Base-by-base conservation (phyloP, 768 basidiomycete genomes). In the Termitomyces sp. region DNA sequence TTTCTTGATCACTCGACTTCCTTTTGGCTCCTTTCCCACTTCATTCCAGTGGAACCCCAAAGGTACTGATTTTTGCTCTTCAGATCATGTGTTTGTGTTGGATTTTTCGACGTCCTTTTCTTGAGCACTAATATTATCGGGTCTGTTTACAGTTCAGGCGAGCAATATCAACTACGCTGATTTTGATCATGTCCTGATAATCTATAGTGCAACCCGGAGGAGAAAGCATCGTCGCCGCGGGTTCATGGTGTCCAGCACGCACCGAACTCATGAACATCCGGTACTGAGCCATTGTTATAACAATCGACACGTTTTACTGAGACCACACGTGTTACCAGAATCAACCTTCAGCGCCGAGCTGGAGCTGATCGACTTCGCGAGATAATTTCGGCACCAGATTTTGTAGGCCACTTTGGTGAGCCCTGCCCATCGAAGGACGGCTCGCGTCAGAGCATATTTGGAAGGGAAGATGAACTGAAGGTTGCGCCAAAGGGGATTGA, bases 401-500 rank as follows among this genome's bases (percentile, higher is more conserved):
- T 99, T 63, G 87, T 89, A 38, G 69, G 78, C 46, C 74, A 83
- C 60, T 98, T 96, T 62, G 96, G 94, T 0, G 74, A 83, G 52
- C 77, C 92, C 0, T 74, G 71, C 50, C 84, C 83, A 1, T 74
- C 82, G 60, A 75, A 82, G 15, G 78, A 86, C 54, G 87, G 89
- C 17, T 71, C 74, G 54, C 73, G 85, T 50, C 79, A 80, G 65
- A 96, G 79, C 64, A 82, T 99, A 1, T 99, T 95, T 68, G 95
- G 96, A 0, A 67, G 70, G 55, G 92, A 95, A 2, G 94, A 93
- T 62, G 87, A 93, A 66, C 73, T 97, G 31, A 98, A 97, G 73
- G 84, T 83, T 0, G 91, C 94, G 5, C 95, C 95, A 1, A 98
- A 97, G 66, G 95, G 94, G 0, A 73, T 96, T 9, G 81, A 82